These are phyloP conservation scores for Nemania abortiva DNA, from an alignment of 2,329 filamentous ascomycete species.

Conservation along the genomic window DNA sequence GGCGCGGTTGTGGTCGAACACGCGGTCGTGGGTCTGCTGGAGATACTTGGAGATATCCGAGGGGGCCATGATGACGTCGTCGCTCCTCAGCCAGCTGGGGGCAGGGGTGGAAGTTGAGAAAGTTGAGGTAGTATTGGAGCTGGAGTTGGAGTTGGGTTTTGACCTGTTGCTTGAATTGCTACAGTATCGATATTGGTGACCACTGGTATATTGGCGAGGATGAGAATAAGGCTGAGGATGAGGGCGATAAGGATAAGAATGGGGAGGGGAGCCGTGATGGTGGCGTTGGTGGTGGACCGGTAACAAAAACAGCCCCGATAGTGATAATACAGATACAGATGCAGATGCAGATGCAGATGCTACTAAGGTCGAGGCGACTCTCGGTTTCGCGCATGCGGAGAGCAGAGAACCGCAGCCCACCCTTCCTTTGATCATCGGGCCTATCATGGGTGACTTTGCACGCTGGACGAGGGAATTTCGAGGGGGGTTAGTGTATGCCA, in stretches of 20 bases:
- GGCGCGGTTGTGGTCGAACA: conserved; percentile 76
- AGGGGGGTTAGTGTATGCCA: conserved; percentile 24
- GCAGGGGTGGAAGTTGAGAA: background rate
- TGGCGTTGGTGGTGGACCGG: too few relatives aligned
- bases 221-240: background rate
- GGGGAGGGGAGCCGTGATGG: background rate
- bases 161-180: conserved; percentile 29
- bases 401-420: conserved; percentile 35
- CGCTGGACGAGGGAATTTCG: conserved; percentile 25
- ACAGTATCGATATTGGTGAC: conserved; percentile 21
- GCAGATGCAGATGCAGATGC: background rate
- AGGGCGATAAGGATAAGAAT: background rate
- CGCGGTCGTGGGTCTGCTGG: conserved; percentile 71
- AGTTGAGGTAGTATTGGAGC: background rate
- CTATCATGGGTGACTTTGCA: conserved; percentile 31
- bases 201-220: background rate
- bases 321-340: too few relatives aligned
- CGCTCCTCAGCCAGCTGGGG: conserved; percentile 13
- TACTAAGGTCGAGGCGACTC: conserved; percentile 8
- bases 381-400: conserved; percentile 33
- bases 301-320: too few relatives aligned
- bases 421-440: conserved; percentile 31
- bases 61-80: conserved; percentile 42
- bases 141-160: conserved; percentile 3
- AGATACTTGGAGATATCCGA: conserved; percentile 66